phyloP scores from a whole-genome alignment of 208 protist species.

The Trypanosomatidae sp. region DNA sequence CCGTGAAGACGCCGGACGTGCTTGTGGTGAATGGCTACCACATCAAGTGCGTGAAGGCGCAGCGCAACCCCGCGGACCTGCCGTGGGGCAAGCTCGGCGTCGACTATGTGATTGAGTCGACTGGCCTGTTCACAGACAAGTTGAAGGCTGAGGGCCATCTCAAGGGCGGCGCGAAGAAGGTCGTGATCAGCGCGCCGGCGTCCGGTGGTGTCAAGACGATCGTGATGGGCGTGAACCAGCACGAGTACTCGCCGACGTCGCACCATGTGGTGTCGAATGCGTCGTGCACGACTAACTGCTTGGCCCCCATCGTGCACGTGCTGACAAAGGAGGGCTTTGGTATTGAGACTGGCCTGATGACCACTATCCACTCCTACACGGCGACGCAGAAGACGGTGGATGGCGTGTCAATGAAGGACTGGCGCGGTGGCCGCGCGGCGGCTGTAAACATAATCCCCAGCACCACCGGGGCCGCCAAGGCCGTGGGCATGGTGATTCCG shows the following conservation, averaged over 20 bases:
- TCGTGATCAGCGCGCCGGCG: conserved; percentile 99
- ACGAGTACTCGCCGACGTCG: conserved; percentile 84
- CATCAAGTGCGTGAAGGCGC: conserved; percentile 76
- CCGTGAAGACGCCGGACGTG: conserved; percentile 65
- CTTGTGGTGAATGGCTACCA: conserved; percentile 83
- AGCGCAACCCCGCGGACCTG: conserved; percentile 94
- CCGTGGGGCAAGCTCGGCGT: conserved; percentile 94
- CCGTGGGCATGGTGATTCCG: conserved; percentile 97
- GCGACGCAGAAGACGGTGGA: conserved; percentile 99
- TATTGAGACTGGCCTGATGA: conserved; percentile 98
- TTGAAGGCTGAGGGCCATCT: conserved; percentile 93
- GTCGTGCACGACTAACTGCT: conserved; percentile 99
- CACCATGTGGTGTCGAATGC: conserved; percentile 97
- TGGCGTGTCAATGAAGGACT: conserved; percentile 97
- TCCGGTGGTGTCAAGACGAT: conserved; percentile 96
- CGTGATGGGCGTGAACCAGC: conserved; percentile 99
- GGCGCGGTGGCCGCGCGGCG: conserved; percentile 97
- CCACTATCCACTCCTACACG: conserved; percentile 99
- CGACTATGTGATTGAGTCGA: conserved; percentile 99
- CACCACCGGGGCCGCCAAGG: conserved; percentile 98
- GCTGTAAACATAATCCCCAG: conserved; percentile 99
- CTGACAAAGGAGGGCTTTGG: conserved; percentile 97
- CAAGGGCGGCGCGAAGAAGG: conserved; percentile 97
- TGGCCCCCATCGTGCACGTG: conserved; percentile 98
- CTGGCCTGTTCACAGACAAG: conserved; percentile 97